Conservation (phyloP, 768 basidiomycete species). For the Boletus rufocinnamomeus region DNA sequence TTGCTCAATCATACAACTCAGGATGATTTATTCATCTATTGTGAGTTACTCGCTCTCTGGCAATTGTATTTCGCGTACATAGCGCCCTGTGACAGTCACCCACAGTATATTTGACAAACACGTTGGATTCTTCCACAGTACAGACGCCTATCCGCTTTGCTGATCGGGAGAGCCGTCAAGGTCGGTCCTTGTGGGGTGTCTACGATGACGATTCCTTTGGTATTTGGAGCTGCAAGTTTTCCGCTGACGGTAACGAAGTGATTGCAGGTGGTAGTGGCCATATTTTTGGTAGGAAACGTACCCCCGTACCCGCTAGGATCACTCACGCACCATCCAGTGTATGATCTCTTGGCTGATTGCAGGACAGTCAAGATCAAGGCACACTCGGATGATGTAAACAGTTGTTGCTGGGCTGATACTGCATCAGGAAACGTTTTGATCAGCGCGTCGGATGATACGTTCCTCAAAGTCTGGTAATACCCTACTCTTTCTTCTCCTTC, state of each 20-base stretch:
- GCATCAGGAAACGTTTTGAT: conserved; percentile 92
- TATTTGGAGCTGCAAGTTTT: conserved; percentile 95
- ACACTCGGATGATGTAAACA: conserved; percentile 90
- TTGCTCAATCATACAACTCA: conserved; percentile 32
- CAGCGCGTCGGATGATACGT: conserved; percentile 93
- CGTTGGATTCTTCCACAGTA: conserved; percentile 57
- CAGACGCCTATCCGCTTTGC: conserved; percentile 66
- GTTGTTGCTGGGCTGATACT: conserved; percentile 94
- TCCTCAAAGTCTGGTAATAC: conserved; percentile 91
- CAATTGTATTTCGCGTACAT: background rate
- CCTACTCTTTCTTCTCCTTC: background rate
- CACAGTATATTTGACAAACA: conserved; percentile 74
- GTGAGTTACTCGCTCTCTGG: conserved; percentile 36
- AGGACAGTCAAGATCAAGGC: conserved; percentile 86
- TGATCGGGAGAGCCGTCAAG: conserved; percentile 45
- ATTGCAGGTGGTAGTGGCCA: conserved; percentile 89
- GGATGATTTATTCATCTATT: conserved; percentile 93
- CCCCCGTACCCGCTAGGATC: background rate
- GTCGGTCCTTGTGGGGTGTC: conserved; percentile 34
- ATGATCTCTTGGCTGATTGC: conserved; percentile 80
- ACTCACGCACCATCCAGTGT: conserved; percentile 53
- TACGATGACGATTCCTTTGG: conserved; percentile 55
- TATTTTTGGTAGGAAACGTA: conserved; percentile 58
- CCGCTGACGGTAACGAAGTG: conserved; percentile 93
- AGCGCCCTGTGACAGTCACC: conserved; percentile 51